phyloP scores from a whole-genome alignment of 768 basidiomycete genomes.

The Hypsizygus marmoreus region DNA sequence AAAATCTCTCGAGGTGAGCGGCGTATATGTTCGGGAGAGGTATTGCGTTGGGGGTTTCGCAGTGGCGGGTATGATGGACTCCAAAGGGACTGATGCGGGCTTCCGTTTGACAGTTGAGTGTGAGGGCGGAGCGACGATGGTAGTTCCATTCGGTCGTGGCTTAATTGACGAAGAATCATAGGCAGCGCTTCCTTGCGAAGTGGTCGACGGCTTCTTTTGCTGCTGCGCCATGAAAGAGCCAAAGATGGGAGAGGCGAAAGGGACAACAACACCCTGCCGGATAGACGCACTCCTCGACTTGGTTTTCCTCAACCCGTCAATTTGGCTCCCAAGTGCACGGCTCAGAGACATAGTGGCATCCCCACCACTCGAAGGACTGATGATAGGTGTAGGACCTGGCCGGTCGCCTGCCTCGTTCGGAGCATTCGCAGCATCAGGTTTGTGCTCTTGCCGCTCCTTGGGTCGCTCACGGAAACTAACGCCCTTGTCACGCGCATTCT shows the following conservation, averaged over 20 bases:
- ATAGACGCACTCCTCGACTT: conserved; percentile 38
- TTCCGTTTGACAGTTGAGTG: conserved; percentile 24
- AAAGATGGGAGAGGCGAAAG: conserved; percentile 60
- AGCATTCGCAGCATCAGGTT: conserved; percentile 18
- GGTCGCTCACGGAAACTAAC: conserved; percentile 49
- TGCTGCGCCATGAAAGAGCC: conserved; percentile 59
- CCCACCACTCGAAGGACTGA: conserved; percentile 40
- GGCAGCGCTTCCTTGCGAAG: conserved; percentile 8
- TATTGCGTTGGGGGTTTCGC: conserved; percentile 86
- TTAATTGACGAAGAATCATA: conserved; percentile 24
- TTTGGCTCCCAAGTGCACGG: conserved; percentile 43
- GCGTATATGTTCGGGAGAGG: conserved; percentile 72
- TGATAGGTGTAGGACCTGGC: conserved; percentile 40
- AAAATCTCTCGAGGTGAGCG: conserved; percentile 75
- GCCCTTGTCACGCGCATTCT: conserved; percentile 65
- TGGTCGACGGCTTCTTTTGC: conserved; percentile 40
- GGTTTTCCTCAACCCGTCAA: conserved; percentile 30
- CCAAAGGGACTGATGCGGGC: conserved; percentile 62
- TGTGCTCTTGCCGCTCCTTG: conserved; percentile 46
- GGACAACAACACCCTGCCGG: conserved; percentile 34
- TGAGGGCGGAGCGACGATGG: conserved; percentile 8
- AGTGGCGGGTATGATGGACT: conserved; percentile 79
- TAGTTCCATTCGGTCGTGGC: conserved; percentile 30
- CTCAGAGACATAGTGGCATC: conserved; percentile 50
- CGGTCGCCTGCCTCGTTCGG: conserved; percentile 26